Percentiles rank a stretch among this genome's conserved stretches.
Conservation (phyloP, 1,139 yeast genomes). For the Insectozyma bohioensis region DNA sequence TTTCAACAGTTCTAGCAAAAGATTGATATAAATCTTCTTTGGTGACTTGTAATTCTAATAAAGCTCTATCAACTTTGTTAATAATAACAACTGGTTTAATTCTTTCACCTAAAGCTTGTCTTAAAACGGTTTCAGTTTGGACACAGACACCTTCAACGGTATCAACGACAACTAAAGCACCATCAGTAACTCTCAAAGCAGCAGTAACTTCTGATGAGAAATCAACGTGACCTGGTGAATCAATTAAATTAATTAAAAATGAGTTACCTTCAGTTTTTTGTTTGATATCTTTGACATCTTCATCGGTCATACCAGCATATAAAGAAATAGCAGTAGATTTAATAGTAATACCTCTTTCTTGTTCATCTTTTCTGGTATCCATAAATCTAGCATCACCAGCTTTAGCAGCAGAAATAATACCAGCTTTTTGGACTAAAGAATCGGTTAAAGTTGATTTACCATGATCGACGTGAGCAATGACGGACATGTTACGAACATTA, state of each 20-base stretch:
- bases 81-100: slow-evolving; percentile 97
- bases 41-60: slow-evolving; percentile 97
- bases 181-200: slow-evolving; percentile 99
- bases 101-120: slow-evolving; percentile 99
- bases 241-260: slow-evolving; percentile 97
- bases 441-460: slow-evolving; percentile 99
- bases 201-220: slow-evolving; percentile 99
- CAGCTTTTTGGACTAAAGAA: slow-evolving; percentile 98
- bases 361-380: slow-evolving; percentile 99
- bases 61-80: slow-evolving; percentile 99
- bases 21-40: slow-evolving; percentile 99
- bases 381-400: slow-evolving; percentile 99
- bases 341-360: slow-evolving; percentile 99
- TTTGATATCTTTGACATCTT: slow-evolving; percentile 90
- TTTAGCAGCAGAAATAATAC: slow-evolving; percentile 99
- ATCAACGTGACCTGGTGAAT: slow-evolving; percentile 99
- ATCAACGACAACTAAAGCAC: slow-evolving; percentile 99
- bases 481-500: slow-evolving; percentile 99
- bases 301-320: slow-evolving; percentile 86
- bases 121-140: slow-evolving; percentile 99
- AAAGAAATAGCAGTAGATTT: slow-evolving; percentile 98
- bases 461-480: slow-evolving; percentile 99
- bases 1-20: slow-evolving; percentile 97
- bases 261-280: slow-evolving; percentile 94
- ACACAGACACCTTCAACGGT: slow-evolving; percentile 99